Evolutionary conservation across 306 rosid genomes (phyloP).

Genomic region (Castanopsis chinensis): DNA sequence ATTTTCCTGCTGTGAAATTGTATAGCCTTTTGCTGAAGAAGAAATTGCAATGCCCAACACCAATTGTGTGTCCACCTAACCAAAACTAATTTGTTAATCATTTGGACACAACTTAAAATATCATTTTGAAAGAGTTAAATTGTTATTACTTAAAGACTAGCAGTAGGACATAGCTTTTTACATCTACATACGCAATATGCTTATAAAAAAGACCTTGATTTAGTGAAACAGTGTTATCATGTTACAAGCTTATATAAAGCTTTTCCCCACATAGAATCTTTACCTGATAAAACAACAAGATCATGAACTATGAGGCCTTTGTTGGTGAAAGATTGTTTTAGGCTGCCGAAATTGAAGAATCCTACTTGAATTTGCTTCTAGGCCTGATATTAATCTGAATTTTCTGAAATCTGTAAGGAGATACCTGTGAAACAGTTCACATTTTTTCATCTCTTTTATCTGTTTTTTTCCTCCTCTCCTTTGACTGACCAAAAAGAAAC

Average conservation of each 20-base stretch:
- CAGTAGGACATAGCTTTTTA: too few species aligned
- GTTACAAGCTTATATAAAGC: neutral
- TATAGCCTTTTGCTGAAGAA: conserved; percentile 28
- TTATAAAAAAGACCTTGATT: too few species aligned
- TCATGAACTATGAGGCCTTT: conserved; percentile 23
- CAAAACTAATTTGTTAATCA: neutral
- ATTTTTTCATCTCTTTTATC: too few species aligned
- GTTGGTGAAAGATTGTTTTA: conserved; percentile 16
- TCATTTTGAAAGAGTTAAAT: too few species aligned
- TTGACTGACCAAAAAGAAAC: neutral
- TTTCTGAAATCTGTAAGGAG: neutral
- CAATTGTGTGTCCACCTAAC: conserved; percentile 34
- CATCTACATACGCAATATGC: too few species aligned
- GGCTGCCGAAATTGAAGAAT: conserved; percentile 29
- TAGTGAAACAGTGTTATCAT: too few species aligned
- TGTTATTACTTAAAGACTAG: too few species aligned
- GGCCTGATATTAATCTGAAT: too few species aligned
- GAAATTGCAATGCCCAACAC: conserved; percentile 30
- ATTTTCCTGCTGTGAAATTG: conserved; percentile 55
- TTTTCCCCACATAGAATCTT: neutral
- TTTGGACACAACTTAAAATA: neutral
- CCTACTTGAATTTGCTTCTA: too few species aligned
- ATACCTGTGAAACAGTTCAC: neutral
- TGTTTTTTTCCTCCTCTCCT: too few species aligned
- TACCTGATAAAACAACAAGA: conserved; percentile 43